Conservation (phyloP, 2,329 filamentous ascomycete species). For the Lasiodiplodia citricola region DNA sequence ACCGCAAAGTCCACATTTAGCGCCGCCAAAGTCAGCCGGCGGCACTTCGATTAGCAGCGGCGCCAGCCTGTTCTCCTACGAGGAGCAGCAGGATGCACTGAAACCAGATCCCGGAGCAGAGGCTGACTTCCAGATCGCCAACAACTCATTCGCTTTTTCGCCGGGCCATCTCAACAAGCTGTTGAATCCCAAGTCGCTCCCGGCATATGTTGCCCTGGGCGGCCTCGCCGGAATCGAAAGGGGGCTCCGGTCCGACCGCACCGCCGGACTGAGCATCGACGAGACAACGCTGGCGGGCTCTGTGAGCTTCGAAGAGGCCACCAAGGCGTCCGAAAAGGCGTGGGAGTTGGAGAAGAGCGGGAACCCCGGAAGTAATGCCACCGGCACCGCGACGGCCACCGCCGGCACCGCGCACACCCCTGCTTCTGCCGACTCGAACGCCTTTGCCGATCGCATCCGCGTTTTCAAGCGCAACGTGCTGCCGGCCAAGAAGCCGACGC, state of each 20-base stretch:
- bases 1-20: slow-evolving; percentile 9
- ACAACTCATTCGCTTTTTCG: slow-evolving; percentile 82
- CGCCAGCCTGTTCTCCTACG: slow-evolving; percentile 27
- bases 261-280: slow-evolving; percentile 71
- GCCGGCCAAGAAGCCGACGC: slow-evolving; percentile 72
- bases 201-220: slow-evolving; percentile 76
- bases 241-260: slow-evolving; percentile 70
- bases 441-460: slow-evolving; percentile 68
- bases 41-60: slow-evolving; percentile 22
- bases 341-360: neutral
- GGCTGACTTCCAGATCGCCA: slow-evolving; percentile 71
- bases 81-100: slow-evolving; percentile 64
- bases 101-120: slow-evolving; percentile 78
- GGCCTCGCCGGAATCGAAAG: slow-evolving; percentile 75
- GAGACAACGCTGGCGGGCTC: slow-evolving; percentile 68
- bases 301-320: slow-evolving; percentile 70
- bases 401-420: slow-evolving; percentile 20
- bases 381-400: slow-evolving; percentile 32
- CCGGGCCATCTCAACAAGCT: slow-evolving; percentile 82
- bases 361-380: slow-evolving; percentile 33
- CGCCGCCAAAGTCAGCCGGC: slow-evolving; percentile 17
- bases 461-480: slow-evolving; percentile 73
- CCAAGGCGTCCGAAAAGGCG: slow-evolving; percentile 33
- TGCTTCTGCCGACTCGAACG: slow-evolving; percentile 22
- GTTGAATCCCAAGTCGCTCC: slow-evolving; percentile 77